Percentiles rank a stretch among this genome's conserved stretches.
Evolutionary conservation across 768 basidiomycete genomes (phyloP).

Genomic region (Paxillus rubicundulus): DNA sequence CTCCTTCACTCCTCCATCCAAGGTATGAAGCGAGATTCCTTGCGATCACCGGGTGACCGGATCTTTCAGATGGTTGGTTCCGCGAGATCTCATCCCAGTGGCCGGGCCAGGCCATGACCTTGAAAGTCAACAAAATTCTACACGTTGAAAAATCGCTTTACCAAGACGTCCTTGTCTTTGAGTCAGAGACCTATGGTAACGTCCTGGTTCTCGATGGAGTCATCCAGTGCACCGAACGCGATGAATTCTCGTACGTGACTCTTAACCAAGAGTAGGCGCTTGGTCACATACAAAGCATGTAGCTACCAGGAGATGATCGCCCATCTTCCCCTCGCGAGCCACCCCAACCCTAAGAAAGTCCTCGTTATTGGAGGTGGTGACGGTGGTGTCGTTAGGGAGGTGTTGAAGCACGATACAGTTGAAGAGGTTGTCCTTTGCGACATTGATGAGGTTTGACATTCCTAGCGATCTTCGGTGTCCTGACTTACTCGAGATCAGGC

Average conservation of each 20-base stretch:
- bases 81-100: conserved; percentile 93
- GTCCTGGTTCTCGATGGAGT: conserved; percentile 94
- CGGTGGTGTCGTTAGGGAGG: conserved; percentile 96
- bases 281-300: not conserved
- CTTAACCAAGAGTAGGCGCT: not conserved
- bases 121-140: conserved; percentile 93
- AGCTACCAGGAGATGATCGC: conserved; percentile 99
- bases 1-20: conserved; percentile 56
- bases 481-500: conserved; percentile 47
- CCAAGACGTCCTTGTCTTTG: conserved; percentile 97
- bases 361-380: conserved; percentile 98
- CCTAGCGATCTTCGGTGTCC: not conserved
- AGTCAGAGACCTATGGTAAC: conserved; percentile 95
- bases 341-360: conserved; percentile 94
- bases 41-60: conserved; percentile 9
- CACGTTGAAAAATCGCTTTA: conserved; percentile 91
- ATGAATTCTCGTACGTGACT: conserved; percentile 89
- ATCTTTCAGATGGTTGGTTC: conserved; percentile 83
- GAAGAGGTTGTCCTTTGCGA: conserved; percentile 94
- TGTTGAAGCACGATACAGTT: conserved; percentile 89
- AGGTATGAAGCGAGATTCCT: conserved; percentile 31
- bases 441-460: conserved; percentile 79
- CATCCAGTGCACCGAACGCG: conserved; percentile 96
- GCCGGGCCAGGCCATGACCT: conserved; percentile 96
- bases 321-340: conserved; percentile 92